A percentile compares a stretch with the other conserved stretches of the same genome.
phyloP scores from a whole-genome alignment of 176 grass and related monocot genomes.

The Avena sativa region DNA sequence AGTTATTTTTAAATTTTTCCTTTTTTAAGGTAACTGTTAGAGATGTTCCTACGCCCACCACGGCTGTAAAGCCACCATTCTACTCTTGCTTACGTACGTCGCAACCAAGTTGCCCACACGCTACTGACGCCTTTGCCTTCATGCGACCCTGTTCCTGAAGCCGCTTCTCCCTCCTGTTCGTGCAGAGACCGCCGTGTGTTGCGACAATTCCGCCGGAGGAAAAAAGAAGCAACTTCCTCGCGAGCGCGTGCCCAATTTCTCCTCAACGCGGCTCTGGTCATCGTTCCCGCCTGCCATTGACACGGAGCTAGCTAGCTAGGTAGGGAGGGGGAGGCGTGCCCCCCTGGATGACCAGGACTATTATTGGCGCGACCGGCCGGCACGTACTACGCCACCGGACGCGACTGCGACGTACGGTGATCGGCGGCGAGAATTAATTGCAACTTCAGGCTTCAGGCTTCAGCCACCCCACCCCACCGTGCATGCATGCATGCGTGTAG shows the following conservation, averaged over 20 bases:
- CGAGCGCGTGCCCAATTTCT: not conserved
- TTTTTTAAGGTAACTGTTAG: too few relatives aligned
- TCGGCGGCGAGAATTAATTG: not conserved
- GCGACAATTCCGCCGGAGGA: too few relatives aligned
- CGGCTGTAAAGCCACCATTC: not conserved
- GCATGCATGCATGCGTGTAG: constrained; percentile 12
- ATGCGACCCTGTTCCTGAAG: not conserved
- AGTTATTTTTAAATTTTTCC: too few relatives aligned
- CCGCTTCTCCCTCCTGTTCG: not conserved
- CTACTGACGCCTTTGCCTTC: not conserved
- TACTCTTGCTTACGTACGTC: not conserved
- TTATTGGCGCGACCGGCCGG: not conserved
- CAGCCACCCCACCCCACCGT: not conserved
- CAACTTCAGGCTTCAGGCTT: not conserved
- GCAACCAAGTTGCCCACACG: not conserved
- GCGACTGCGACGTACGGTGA: not conserved
- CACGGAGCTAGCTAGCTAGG: not conserved
- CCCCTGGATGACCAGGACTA: not conserved
- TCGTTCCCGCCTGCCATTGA: constrained; percentile 5
- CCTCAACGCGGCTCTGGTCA: not conserved
- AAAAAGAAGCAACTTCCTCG: too few relatives aligned
- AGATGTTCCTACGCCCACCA: too few relatives aligned
- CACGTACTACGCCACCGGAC: constrained; percentile 10
- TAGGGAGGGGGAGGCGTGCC: not conserved
- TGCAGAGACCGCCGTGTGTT: not conserved